Conservation (phyloP, 1,139 yeast species). For the Kodamaea arcana region DNA sequence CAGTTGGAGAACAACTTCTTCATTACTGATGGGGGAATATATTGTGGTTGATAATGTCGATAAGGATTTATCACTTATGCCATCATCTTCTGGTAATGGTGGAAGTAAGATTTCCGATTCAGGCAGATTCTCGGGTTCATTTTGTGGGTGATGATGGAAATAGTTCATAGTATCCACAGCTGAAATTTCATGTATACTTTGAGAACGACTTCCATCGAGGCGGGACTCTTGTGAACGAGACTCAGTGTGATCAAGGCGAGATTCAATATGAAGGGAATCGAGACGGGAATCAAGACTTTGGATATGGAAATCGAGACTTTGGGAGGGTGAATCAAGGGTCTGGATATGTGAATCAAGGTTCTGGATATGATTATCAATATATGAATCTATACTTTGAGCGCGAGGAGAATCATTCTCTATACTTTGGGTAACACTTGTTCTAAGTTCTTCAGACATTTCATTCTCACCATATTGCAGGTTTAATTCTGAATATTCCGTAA, state of each 20-base stretch:
- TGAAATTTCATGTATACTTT: background rate
- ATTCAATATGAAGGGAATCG: too few species aligned
- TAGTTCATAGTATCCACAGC: conserved; percentile 1
- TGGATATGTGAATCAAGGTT: too few species aligned
- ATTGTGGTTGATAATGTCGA: conserved; percentile 1
- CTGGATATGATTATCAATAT: too few species aligned
- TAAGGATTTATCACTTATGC: conserved; percentile 7
- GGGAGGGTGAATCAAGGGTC: too few species aligned
- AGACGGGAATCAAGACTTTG: too few species aligned
- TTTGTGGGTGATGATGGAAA: background rate
- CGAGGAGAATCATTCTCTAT: too few species aligned
- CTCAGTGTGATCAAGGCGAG: too few species aligned
- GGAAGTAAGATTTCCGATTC: conserved; percentile 32
- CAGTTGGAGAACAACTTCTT: background rate
- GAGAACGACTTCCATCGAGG: too few species aligned
- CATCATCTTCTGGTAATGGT: conserved; percentile 31
- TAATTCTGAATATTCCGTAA: background rate
- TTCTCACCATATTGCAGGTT: background rate
- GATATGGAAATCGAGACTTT: too few species aligned
- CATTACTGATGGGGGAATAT: background rate
- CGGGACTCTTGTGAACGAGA: too few species aligned
- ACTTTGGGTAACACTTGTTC: background rate
- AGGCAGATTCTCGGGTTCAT: background rate
- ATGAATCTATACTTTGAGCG: too few species aligned
- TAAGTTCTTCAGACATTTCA: background rate